Evolutionary conservation across 2,329 filamentous ascomycete genomes (phyloP).

Genomic region (Fusarium sp.): DNA sequence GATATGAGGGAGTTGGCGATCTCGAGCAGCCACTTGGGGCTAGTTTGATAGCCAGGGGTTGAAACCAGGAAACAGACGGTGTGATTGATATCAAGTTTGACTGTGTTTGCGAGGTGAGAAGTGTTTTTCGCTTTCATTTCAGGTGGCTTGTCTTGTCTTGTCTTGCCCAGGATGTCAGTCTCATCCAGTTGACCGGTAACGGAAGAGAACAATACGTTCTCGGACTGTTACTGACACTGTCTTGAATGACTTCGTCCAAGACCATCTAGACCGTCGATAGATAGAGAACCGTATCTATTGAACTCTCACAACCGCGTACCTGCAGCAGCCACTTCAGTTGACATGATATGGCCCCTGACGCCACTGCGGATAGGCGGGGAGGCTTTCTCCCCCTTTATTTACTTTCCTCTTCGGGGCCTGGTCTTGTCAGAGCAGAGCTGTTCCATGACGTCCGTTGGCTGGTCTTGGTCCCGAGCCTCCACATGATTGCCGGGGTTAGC

Average conservation of each 20-base stretch:
- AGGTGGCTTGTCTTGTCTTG: constrained; percentile 6
- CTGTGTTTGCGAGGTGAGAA: constrained; percentile 22
- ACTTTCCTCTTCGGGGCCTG: constrained; percentile 31
- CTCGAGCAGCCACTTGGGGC: constrained; percentile 17
- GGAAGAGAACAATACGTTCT: constrained; percentile 6
- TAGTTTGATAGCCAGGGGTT: constrained; percentile 10
- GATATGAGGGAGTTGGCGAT: constrained; percentile 34
- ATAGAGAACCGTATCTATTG: neutral
- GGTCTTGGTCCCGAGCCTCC: constrained; percentile 8
- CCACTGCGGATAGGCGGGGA: constrained; percentile 33
- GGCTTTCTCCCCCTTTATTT: constrained; percentile 33
- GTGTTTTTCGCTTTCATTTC: constrained; percentile 16
- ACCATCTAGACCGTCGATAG: neutral
- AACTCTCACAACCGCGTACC: constrained; percentile 26
- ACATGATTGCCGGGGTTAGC: constrained; percentile 18
- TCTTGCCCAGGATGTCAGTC: neutral
- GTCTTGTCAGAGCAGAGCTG: constrained; percentile 10
- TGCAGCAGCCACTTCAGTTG: constrained; percentile 35
- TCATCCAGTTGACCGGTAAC: constrained; percentile 1
- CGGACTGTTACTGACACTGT: constrained; percentile 19
- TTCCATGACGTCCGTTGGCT: constrained; percentile 28
- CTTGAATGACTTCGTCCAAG: neutral
- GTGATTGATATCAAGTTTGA: constrained; percentile 6
- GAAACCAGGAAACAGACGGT: constrained; percentile 24
- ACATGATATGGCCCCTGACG: constrained; percentile 27